phyloP scores from a whole-genome alignment of 352 stramenopile species.

The Globisporangium acanthophoron region DNA sequence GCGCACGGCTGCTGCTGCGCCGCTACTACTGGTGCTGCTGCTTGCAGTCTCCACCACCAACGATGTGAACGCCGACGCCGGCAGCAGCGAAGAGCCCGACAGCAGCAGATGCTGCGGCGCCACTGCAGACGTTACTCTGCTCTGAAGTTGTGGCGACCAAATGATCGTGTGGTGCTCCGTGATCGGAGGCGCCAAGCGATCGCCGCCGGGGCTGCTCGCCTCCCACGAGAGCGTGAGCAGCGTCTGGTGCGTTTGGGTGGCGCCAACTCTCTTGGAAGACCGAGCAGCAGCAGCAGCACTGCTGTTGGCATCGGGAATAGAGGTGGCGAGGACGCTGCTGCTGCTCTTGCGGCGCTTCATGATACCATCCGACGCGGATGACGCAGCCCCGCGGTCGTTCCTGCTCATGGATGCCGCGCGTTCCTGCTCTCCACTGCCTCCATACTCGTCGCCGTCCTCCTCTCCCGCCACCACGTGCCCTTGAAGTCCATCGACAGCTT shows the following conservation, averaged over 20 bases:
- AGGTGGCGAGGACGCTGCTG: constrained; percentile 1
- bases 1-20: not conserved
- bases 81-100: not conserved
- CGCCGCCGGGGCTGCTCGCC: constrained; percentile 1
- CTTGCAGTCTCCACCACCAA: not conserved
- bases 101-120: not conserved
- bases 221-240: constrained; percentile 66
- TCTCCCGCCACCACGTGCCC: not conserved
- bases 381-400: not conserved
- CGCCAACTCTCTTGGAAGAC: not conserved
- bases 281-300: not conserved
- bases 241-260: constrained; percentile 28
- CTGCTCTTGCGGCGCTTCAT: constrained; percentile 15
- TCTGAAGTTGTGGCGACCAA: constrained; percentile 34
- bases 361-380: not conserved
- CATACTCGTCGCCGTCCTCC: constrained; percentile 11
- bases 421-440: not conserved
- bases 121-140: not conserved
- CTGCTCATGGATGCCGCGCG: constrained; percentile 9
- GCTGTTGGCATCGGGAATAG: not conserved
- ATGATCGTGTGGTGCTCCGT: constrained; percentile 65
- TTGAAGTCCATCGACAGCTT: constrained; percentile 9
- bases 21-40: not conserved
- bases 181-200: constrained; percentile 24
- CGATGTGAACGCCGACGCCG: constrained; percentile 4